phyloP scores from a whole-genome alignment of 1,284 basidiomycete genomes.

The Puccinia brachypodii region DNA sequence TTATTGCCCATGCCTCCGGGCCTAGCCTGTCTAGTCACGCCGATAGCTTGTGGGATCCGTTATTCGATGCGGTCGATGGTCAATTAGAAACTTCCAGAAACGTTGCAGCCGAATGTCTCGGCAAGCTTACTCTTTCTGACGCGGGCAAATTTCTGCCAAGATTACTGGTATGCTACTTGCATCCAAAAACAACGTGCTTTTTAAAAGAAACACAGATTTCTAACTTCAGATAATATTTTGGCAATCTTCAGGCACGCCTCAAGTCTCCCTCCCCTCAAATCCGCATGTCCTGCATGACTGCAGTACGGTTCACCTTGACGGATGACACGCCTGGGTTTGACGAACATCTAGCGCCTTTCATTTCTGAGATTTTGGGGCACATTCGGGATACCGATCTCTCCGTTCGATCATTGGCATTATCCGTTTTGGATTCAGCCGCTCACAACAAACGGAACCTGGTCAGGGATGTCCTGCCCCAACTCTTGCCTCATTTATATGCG shows the following conservation, averaged over 20 bases:
- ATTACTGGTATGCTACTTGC: conserved; percentile 68
- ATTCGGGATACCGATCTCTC: conserved; percentile 45
- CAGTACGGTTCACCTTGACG: conserved; percentile 91
- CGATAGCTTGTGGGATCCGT: conserved; percentile 81
- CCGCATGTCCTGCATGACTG: conserved; percentile 84
- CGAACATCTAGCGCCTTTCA: conserved; percentile 28
- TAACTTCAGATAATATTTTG: background rate
- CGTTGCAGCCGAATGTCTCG: conserved; percentile 92
- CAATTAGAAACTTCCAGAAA: conserved; percentile 85
- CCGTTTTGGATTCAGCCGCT: conserved; percentile 86
- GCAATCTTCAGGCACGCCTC: conserved; percentile 58
- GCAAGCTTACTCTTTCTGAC: conserved; percentile 87
- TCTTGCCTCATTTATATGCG: conserved; percentile 80
- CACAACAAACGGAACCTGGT: conserved; percentile 91
- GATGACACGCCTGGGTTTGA: conserved; percentile 81
- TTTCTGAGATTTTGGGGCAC: conserved; percentile 39
- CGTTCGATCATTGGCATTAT: conserved; percentile 66
- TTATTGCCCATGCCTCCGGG: conserved; percentile 83
- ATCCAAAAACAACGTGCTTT: background rate
- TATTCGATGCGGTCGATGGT: conserved; percentile 71
- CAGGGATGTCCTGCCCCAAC: conserved; percentile 71
- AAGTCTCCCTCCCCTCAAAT: conserved; percentile 65
- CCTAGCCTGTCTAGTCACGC: conserved; percentile 79
- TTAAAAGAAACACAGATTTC: no score
- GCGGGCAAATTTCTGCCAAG: conserved; percentile 85